These are phyloP conservation scores for Margaritispora aquatica DNA, from an alignment of 495 filamentous ascomycete species.

Conservation along the genomic window DNA sequence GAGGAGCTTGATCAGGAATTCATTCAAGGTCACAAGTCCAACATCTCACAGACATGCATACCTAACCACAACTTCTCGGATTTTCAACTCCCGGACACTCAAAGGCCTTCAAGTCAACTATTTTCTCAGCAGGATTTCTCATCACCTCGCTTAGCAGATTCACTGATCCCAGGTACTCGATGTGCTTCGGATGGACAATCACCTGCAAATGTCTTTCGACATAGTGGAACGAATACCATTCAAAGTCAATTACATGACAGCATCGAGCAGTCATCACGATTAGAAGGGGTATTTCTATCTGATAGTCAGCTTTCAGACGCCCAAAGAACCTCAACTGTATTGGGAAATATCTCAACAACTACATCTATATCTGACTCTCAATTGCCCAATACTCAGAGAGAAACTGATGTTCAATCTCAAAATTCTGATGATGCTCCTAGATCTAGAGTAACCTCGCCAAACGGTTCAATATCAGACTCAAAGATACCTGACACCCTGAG, in stretches of 20 bases:
- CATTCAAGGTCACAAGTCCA: background rate
- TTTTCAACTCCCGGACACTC: background rate
- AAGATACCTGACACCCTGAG: no score
- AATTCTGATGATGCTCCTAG: background rate
- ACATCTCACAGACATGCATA: background rate
- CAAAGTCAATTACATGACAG: background rate
- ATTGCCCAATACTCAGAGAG: background rate
- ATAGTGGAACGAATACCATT: background rate
- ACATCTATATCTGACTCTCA: background rate
- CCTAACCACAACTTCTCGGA: background rate
- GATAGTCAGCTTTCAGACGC: background rate
- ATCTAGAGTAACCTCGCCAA: background rate
- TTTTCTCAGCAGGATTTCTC: background rate
- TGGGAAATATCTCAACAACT: background rate
- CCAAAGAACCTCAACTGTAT: no score
- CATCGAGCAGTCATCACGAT: background rate
- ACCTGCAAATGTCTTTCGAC: background rate
- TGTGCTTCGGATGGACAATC: background rate
- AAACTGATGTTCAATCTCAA: no score
- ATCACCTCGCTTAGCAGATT: background rate
- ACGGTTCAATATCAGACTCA: background rate
- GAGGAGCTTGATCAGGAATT: background rate
- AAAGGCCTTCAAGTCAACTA: background rate
- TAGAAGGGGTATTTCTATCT: background rate
- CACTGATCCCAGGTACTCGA: background rate